A percentile compares a stretch with the other conserved stretches of the same genome.
Conservation (phyloP, 768 basidiomycete species). For the Suillus subaureus region DNA sequence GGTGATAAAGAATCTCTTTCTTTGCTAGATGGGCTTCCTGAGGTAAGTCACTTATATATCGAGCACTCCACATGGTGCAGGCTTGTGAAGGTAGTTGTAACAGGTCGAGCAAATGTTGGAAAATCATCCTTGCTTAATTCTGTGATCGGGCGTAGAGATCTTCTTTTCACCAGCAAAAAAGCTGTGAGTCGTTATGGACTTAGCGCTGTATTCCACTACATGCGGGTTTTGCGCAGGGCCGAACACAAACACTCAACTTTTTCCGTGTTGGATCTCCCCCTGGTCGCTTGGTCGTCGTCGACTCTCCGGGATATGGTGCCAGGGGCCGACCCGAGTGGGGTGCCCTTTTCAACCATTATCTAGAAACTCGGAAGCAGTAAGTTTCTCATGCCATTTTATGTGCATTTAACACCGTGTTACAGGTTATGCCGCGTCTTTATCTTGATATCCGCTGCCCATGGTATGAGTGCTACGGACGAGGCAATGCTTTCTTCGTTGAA, state of each 20-base stretch:
- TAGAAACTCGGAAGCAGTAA: constrained; percentile 62
- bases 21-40: constrained; percentile 23
- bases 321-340: constrained; percentile 81
- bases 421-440: constrained; percentile 75
- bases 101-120: constrained; percentile 78
- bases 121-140: constrained; percentile 78
- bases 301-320: constrained; percentile 80
- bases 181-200: constrained; percentile 48
- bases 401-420: not conserved
- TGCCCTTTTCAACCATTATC: constrained; percentile 62
- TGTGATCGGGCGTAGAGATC: constrained; percentile 55
- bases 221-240: constrained; percentile 47
- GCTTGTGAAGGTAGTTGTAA: constrained; percentile 1
- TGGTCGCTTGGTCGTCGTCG: constrained; percentile 68
- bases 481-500: constrained; percentile 62
- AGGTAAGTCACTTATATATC: constrained; percentile 24
- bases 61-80: not conserved
- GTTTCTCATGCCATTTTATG: constrained; percentile 24
- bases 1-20: constrained; percentile 21
- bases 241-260: constrained; percentile 73
- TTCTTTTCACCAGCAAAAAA: constrained; percentile 69
- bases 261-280: constrained; percentile 60
- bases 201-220: not conserved
- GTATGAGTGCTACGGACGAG: constrained; percentile 55
- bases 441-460: constrained; percentile 68